Evolutionary conservation across 108 stramenopile species (phyloP), one percentile per base, ranked within the genome.

Genomic region (Pinguiococcus pyrenoidosus): DNA sequence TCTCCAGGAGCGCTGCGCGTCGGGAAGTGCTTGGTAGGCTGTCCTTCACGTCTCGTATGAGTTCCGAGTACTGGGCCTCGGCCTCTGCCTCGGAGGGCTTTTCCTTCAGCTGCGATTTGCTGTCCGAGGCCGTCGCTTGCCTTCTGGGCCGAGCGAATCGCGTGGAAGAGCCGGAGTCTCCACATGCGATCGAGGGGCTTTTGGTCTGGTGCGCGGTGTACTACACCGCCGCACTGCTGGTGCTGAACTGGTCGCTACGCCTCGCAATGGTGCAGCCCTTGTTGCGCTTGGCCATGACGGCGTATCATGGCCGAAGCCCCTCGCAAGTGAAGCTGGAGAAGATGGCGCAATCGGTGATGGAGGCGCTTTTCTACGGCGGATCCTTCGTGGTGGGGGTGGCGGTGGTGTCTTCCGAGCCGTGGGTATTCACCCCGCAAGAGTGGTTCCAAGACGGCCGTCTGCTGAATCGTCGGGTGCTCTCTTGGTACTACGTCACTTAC

Each of bases 401-500:
- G 10, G 25, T 59, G 0, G 30, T 50, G 29, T 27, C 22, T 17
- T 26, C 5, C 2, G 49, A 59, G 40, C 29, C 37, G 8, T 59
- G 48, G 49, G 25, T 59, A 13, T 59, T 48, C 49, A 48, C 57
- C 20, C 38, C 47, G 20, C 27, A 25, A 2, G 32, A 34, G 13
- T 59, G 57, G 57, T 59, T 66, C 18, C 29, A 23, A 21, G 18
- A 37, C 17, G 21, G 37, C 35, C 14, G 12, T 13, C 20, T 44
- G 13, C 7, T 10, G 16, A 22, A 49, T 64, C 52, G 30, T 12
- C 27, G 44, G 2, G 72, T 70, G 43, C 53, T 61, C 45, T 48
- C 62, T 21, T 68, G 64, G 37, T 75, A 56, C 32, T 75, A 71
- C 32, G 27, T 75, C 17, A 32, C 64, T 3, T 75, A 75, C 37